phyloP scores from a whole-genome alignment of 1,284 basidiomycete species.

The Schizophyllum commune region DNA sequence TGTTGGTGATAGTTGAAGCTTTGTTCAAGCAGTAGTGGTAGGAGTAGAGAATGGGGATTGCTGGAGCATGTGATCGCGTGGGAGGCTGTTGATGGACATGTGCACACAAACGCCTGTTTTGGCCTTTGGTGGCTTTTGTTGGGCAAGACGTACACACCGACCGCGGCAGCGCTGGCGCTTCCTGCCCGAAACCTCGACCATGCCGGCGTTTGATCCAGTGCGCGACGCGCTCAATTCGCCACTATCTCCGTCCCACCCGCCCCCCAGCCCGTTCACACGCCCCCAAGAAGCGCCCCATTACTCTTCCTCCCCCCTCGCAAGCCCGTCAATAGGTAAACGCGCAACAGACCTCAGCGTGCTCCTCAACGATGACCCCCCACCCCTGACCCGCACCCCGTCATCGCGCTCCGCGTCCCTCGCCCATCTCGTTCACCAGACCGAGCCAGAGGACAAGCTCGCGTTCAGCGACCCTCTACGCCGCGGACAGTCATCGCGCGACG shows the following conservation, averaged over 20 bases:
- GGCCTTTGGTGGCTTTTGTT: not conserved
- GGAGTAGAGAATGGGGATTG: too few relatives aligned
- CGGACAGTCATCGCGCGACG: slow-evolving; percentile 18
- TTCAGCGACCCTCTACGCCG: slow-evolving; percentile 25
- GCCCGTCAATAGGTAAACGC: slow-evolving; percentile 44
- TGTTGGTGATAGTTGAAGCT: too few relatives aligned
- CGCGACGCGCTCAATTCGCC: slow-evolving; percentile 73
- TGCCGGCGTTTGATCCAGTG: slow-evolving; percentile 80
- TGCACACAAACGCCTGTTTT: not conserved
- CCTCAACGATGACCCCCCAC: slow-evolving; percentile 44
- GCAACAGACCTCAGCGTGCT: slow-evolving; percentile 65
- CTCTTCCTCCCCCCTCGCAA: slow-evolving; percentile 27
- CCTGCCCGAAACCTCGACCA: slow-evolving; percentile 16
- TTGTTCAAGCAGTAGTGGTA: too few relatives aligned
- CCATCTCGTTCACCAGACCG: slow-evolving; percentile 38
- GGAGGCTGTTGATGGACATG: not conserved
- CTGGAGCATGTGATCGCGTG: not conserved
- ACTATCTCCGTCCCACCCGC: slow-evolving; percentile 15
- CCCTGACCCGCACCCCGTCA: slow-evolving; percentile 23
- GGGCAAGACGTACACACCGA: not conserved
- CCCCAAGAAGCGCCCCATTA: slow-evolving; percentile 1
- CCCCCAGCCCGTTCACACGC: slow-evolving; percentile 7
- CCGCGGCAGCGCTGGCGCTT: not conserved
- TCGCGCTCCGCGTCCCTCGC: slow-evolving; percentile 38
- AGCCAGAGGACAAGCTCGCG: slow-evolving; percentile 31